A percentile compares a stretch with the other conserved stretches of the same genome.
Conservation (phyloP, 2,329 filamentous ascomycete genomes). For the Fusarium anguioides region DNA sequence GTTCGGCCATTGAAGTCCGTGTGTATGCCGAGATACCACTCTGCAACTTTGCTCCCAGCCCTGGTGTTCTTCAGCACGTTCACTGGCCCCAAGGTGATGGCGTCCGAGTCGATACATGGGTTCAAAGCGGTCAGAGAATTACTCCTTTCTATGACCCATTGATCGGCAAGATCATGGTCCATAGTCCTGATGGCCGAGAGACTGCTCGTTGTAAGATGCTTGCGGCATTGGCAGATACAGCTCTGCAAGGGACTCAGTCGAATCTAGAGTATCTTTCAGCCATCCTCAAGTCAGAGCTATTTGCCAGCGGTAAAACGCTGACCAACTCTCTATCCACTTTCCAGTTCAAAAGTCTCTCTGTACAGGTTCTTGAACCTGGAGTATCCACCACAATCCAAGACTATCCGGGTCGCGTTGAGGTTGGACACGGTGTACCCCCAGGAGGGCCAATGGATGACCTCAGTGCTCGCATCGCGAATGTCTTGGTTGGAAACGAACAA, state of each 20-base stretch:
- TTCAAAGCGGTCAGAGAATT: not conserved
- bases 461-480: not conserved
- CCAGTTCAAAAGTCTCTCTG: not conserved
- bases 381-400: conserved; percentile 1
- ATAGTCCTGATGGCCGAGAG: not conserved
- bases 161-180: conserved; percentile 15
- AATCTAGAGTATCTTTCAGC: not conserved
- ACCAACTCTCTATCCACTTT: not conserved
- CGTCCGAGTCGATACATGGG: conserved; percentile 1
- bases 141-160: not conserved
- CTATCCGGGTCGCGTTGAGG: not conserved
- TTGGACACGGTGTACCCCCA: not conserved
- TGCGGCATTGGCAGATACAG: not conserved
- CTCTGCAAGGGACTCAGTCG: not conserved
- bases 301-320: not conserved
- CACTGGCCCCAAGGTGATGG: not conserved
- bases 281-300: not conserved
- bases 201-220: not conserved
- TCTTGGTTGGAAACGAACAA: not conserved
- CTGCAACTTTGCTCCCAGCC: not conserved
- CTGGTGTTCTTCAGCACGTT: not conserved
- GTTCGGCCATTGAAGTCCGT: not conserved
- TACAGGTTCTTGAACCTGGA: not conserved
- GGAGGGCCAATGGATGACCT: conserved; percentile 1
- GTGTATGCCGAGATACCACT: not conserved